Conservation (phyloP, 257 asterid species). For the Fraxinus quadrangulata region DNA sequence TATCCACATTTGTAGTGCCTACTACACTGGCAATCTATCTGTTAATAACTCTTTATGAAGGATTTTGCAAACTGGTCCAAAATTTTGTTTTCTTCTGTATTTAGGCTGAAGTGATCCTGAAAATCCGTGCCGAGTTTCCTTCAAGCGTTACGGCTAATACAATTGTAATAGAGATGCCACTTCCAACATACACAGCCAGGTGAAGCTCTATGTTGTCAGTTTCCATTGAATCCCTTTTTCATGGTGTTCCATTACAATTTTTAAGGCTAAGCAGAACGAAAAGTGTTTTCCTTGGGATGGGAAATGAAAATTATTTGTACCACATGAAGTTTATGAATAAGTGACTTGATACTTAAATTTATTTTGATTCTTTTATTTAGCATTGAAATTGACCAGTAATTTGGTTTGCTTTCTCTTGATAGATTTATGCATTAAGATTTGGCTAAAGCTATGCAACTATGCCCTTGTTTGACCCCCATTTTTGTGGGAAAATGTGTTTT, state of each 20-base stretch:
- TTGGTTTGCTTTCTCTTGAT: neutral
- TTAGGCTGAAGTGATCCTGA: slow-evolving; percentile 95
- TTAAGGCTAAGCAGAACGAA: no score
- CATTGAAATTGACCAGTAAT: neutral
- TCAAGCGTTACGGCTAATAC: slow-evolving; percentile 88
- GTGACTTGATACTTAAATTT: neutral
- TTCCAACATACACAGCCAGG: slow-evolving; percentile 95
- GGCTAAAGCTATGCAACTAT: neutral
- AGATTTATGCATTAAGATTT: neutral
- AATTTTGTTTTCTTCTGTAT: slow-evolving; percentile 29
- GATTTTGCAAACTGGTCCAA: slow-evolving; percentile 21
- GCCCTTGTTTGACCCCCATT: no score
- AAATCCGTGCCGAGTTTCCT: slow-evolving; percentile 93
- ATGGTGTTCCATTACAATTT: neutral
- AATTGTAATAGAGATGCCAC: slow-evolving; percentile 83
- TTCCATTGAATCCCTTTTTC: neutral
- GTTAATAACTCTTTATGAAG: slow-evolving; percentile 16
- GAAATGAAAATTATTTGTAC: no score
- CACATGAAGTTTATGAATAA: no score
- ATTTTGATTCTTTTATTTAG: neutral
- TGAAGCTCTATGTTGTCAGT: slow-evolving; percentile 25
- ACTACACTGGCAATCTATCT: slow-evolving; percentile 15
- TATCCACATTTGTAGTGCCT: slow-evolving; percentile 14
- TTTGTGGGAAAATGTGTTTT: no score
- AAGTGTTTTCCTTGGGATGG: no score